phyloP scores from a whole-genome alignment of 169 alveolate genomes.

The Plasmodium cynomolgi region DNA sequence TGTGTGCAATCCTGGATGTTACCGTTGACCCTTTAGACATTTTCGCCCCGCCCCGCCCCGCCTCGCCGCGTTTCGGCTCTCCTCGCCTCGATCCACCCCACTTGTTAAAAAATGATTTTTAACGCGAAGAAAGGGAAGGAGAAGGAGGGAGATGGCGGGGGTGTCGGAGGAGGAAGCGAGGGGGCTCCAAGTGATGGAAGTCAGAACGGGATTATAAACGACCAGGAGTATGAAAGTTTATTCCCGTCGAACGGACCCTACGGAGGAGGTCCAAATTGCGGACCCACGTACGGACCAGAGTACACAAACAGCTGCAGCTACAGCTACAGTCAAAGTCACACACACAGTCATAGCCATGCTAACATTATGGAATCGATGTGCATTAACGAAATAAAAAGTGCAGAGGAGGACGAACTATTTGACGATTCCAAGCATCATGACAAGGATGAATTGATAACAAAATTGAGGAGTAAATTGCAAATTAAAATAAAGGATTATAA shows the following conservation, averaged over 20 bases:
- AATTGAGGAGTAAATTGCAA: conserved; percentile 34
- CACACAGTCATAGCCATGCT: background rate
- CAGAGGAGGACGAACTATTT: conserved; percentile 31
- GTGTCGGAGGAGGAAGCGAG: background rate
- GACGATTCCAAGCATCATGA: conserved; percentile 4
- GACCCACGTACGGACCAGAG: background rate
- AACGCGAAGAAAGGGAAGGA: background rate
- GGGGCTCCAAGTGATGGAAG: background rate
- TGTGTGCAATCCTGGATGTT: background rate
- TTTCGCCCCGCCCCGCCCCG: background rate
- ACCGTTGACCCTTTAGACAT: background rate
- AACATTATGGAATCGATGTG: conserved; percentile 12
- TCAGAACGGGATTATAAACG: background rate
- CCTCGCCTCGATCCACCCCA: background rate
- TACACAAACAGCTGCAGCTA: background rate
- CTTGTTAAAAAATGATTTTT: background rate
- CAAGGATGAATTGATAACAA: conserved; percentile 30
- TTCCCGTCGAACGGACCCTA: background rate
- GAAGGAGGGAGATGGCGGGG: background rate
- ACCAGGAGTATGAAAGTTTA: background rate
- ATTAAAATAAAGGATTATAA: conserved; percentile 51
- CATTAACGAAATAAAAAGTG: conserved; percentile 39
- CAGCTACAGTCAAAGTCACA: background rate
- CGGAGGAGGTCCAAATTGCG: background rate
- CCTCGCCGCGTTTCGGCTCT: background rate